Evolutionary conservation across 768 basidiomycete species (phyloP).

Genomic region (Gloeostereum incarnatum): DNA sequence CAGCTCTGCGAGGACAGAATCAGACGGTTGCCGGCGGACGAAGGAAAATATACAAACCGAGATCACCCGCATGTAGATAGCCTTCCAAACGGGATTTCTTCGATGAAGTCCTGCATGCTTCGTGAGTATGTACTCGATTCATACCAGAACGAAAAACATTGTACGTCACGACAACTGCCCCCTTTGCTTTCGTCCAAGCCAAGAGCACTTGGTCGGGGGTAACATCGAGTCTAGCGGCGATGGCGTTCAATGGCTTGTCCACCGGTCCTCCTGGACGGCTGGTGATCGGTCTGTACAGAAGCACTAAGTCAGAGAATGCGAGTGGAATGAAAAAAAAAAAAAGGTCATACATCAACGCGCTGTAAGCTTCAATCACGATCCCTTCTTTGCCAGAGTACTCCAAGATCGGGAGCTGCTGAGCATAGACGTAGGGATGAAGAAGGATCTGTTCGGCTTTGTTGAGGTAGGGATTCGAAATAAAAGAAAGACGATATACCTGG

Average conservation of each 20-base stretch:
- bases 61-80: slow-evolving; percentile 59
- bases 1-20: slow-evolving; percentile 28
- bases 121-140: background rate
- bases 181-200: slow-evolving; percentile 66
- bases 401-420: slow-evolving; percentile 41
- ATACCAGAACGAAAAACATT: slow-evolving; percentile 1
- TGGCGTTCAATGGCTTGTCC: slow-evolving; percentile 45
- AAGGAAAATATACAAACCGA: slow-evolving; percentile 27
- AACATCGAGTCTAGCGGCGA: slow-evolving; percentile 40
- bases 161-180: slow-evolving; percentile 56
- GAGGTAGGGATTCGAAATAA: background rate
- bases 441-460: slow-evolving; percentile 34
- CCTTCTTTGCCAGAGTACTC: slow-evolving; percentile 46
- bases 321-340: background rate
- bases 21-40: background rate
- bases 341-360: slow-evolving; percentile 42
- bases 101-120: slow-evolving; percentile 42
- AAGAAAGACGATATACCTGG: slow-evolving; percentile 33
- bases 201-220: slow-evolving; percentile 60
- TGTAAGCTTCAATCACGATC: slow-evolving; percentile 69
- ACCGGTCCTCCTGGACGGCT: slow-evolving; percentile 51
- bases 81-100: slow-evolving; percentile 57
- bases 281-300: slow-evolving; percentile 44
- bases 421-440: slow-evolving; percentile 64
- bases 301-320: background rate